Percentiles rank a stretch among this genome's conserved stretches.
These are phyloP conservation scores for Pseudocercospora macadamiae DNA, from an alignment of 2,329 filamentous ascomycete species.

Conservation along the genomic window DNA sequence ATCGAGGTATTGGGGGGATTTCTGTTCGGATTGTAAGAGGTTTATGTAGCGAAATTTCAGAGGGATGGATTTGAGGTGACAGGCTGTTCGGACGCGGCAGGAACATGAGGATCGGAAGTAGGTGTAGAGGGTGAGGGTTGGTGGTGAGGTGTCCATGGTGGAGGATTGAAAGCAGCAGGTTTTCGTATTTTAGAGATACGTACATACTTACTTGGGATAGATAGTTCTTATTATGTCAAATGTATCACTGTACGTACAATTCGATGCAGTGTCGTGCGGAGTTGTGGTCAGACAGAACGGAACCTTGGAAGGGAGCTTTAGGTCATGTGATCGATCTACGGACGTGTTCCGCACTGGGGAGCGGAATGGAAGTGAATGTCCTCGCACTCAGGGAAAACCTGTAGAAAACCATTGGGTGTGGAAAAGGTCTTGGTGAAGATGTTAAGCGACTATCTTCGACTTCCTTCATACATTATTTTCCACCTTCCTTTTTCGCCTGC, in stretches of 20 bases:
- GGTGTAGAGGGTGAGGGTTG: constrained; percentile 43
- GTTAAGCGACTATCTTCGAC: too few relatives aligned
- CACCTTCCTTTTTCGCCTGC: background rate
- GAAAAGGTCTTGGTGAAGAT: too few relatives aligned
- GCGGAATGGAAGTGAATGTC: background rate
- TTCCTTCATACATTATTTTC: constrained; percentile 1
- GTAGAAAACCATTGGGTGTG: too few relatives aligned
- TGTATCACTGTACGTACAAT: too few relatives aligned
- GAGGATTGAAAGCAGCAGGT: background rate
- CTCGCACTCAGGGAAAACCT: too few relatives aligned
- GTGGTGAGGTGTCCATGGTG: background rate
- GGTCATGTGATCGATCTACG: background rate
- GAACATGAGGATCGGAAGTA: constrained; percentile 21
- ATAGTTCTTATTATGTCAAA: too few relatives aligned
- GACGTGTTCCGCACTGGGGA: background rate
- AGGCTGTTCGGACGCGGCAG: constrained; percentile 13
- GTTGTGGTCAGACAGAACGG: constrained; percentile 1
- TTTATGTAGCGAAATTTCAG: constrained; percentile 3
- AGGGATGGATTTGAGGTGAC: constrained; percentile 7
- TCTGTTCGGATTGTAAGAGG: constrained; percentile 3
- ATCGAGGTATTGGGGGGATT: background rate
- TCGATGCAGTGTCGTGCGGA: background rate
- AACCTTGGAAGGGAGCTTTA: background rate
- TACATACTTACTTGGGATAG: too few relatives aligned
- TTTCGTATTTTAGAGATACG: too few relatives aligned